phyloP scores from a whole-genome alignment of 1,139 yeast genomes.

The Hyphopichia fennica region DNA sequence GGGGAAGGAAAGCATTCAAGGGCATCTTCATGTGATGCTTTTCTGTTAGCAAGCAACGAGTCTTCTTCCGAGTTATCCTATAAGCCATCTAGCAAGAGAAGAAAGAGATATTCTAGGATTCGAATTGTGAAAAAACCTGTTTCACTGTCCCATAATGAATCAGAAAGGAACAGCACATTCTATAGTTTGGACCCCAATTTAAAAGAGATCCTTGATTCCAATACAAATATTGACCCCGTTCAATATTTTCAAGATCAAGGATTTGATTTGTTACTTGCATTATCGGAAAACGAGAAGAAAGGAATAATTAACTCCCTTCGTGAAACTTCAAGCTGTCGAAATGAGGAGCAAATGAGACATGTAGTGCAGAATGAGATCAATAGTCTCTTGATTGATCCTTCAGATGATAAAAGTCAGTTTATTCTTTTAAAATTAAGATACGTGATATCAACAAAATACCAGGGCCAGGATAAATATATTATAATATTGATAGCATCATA shows the following conservation, averaged over 20 bases:
- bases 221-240: background rate
- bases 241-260: background rate
- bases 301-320: background rate
- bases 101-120: background rate
- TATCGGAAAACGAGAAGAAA: background rate
- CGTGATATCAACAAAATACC: background rate
- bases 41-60: background rate
- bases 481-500: background rate
- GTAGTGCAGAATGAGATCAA: background rate
- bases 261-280: background rate
- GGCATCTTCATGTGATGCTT: background rate
- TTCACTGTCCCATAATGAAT: too few relatives aligned
- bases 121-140: background rate
- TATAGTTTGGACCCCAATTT: constrained; percentile 1
- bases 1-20: background rate
- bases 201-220: background rate
- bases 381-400: background rate
- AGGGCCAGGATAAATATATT: background rate
- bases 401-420: background rate
- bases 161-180: background rate
- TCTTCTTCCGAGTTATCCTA: background rate
- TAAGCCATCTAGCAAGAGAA: background rate
- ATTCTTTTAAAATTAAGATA: constrained; percentile 1
- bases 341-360: background rate
- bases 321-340: background rate